These are phyloP conservation scores for Lentinula sp. DNA, from an alignment of 768 basidiomycete species.

Conservation along the genomic window DNA sequence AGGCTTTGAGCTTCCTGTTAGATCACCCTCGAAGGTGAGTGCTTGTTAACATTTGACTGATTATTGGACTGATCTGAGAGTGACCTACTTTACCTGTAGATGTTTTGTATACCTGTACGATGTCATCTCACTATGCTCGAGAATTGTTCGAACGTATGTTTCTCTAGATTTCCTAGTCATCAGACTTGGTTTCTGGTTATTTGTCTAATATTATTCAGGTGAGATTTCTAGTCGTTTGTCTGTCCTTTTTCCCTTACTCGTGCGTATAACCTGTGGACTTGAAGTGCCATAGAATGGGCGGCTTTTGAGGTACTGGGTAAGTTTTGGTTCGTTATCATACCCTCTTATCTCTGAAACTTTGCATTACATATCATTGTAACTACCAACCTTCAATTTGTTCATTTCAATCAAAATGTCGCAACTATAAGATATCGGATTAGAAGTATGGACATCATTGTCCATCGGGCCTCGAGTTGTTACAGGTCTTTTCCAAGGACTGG, in stretches of 20 bases:
- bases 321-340: conserved; percentile 4
- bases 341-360: no score
- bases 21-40: conserved; percentile 66
- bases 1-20: conserved; percentile 65
- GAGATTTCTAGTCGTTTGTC: neutral
- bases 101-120: conserved; percentile 59
- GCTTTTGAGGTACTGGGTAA: conserved; percentile 59
- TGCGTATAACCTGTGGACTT: neutral
- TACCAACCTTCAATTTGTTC: neutral
- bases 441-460: conserved; percentile 29
- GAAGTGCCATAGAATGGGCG: conserved; percentile 59
- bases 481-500: conserved; percentile 50
- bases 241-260: neutral
- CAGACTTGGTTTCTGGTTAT: conserved; percentile 71
- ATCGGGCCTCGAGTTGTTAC: conserved; percentile 31
- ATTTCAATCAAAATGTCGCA: neutral
- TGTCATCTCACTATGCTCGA: neutral
- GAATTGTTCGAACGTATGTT: neutral
- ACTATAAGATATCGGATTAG: conserved; percentile 32
- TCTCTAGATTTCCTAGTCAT: conserved; percentile 54
- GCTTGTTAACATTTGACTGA: neutral
- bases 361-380: no score
- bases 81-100: conserved; percentile 18
- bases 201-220: conserved; percentile 53
- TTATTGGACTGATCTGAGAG: neutral